Percentiles rank a stretch among this genome's conserved stretches.
phyloP scores from a whole-genome alignment of 1,284 basidiomycete species.

The Sanghuangporus weigelae region DNA sequence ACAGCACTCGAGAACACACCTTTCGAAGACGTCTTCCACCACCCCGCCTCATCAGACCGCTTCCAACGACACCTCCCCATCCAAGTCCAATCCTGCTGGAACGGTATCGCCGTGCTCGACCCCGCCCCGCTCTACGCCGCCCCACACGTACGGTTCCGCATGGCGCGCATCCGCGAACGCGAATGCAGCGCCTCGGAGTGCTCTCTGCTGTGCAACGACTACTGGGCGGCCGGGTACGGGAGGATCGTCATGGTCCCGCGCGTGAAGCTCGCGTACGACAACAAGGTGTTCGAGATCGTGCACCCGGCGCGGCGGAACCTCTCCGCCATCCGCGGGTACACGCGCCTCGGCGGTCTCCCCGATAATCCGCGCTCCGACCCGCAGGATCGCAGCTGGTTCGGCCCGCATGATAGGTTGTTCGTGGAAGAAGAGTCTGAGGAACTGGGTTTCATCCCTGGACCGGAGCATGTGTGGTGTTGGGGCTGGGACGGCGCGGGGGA shows the following conservation, averaged over 20 bases:
- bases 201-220: constrained; percentile 92
- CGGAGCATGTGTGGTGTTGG: constrained; percentile 96
- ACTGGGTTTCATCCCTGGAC: constrained; percentile 74
- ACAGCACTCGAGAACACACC: constrained; percentile 95
- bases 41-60: constrained; percentile 64
- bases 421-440: constrained; percentile 78
- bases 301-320: constrained; percentile 86
- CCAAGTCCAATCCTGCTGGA: constrained; percentile 96
- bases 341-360: constrained; percentile 83
- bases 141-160: constrained; percentile 86
- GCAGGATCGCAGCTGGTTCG: constrained; percentile 92
- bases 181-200: constrained; percentile 95
- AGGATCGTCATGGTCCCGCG: constrained; percentile 94
- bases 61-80: constrained; percentile 90
- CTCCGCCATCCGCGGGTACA: constrained; percentile 89
- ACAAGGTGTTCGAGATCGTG: constrained; percentile 91
- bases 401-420: constrained; percentile 91
- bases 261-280: constrained; percentile 92
- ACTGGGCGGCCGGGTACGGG: constrained; percentile 90
- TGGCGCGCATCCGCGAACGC: constrained; percentile 77
- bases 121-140: constrained; percentile 89
- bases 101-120: constrained; percentile 90
- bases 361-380: constrained; percentile 93
- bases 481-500: constrained; percentile 98
- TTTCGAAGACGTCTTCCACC: constrained; percentile 89